Conservation (phyloP, 2,329 filamentous ascomycete genomes). For the Metarhizium sp. region DNA sequence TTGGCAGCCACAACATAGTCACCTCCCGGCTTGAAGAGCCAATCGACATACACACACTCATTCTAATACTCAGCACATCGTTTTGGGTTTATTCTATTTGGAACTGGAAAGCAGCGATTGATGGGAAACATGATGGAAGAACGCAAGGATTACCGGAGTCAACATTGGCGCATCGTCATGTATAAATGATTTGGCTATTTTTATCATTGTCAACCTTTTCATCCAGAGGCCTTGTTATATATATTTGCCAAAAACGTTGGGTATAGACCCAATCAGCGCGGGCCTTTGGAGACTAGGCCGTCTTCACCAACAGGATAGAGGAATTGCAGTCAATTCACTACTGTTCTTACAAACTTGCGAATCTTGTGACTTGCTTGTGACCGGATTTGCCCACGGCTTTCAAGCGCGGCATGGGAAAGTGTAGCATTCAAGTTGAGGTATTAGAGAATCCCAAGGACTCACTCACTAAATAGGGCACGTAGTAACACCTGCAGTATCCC, state of each 20-base stretch:
- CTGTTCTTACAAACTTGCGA: not conserved
- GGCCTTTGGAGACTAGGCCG: conserved; percentile 1
- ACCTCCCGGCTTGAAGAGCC: not conserved
- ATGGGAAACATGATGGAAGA: conserved; percentile 12
- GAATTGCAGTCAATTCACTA: conserved; percentile 10
- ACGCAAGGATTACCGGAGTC: conserved; percentile 14
- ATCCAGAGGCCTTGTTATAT: not conserved
- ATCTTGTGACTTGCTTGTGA: not conserved
- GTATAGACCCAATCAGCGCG: not conserved
- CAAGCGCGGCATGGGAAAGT: no score
- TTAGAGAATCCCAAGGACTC: no score
- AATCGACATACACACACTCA: not conserved
- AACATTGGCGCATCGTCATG: conserved; percentile 16
- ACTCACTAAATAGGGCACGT: no score
- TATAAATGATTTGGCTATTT: conserved; percentile 10
- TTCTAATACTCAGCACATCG: not conserved
- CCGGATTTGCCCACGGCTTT: not conserved
- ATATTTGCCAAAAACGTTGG: not conserved
- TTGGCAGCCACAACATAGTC: not conserved
- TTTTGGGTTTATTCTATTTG: conserved; percentile 4
- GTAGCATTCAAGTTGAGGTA: no score
- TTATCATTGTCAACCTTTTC: conserved; percentile 5
- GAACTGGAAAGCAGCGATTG: conserved; percentile 10
- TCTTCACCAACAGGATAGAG: conserved; percentile 15
- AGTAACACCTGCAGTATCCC: no score